These are phyloP conservation scores for Lachnellula subtilissima DNA, from an alignment of 2,329 filamentous ascomycete species.

Conservation along the genomic window DNA sequence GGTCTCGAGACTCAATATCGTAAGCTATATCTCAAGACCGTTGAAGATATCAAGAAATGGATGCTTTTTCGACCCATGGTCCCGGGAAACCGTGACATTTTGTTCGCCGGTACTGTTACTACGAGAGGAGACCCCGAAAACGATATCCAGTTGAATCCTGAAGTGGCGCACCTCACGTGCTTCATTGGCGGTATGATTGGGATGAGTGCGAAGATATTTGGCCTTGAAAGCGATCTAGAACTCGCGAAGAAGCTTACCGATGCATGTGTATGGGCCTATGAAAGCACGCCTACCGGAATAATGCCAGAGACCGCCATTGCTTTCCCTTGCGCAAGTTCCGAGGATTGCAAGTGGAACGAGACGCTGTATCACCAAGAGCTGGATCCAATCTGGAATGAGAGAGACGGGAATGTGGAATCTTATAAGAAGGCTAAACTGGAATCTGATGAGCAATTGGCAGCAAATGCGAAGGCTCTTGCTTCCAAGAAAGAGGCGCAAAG, in stretches of 20 bases:
- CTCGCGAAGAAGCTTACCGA: conserved; percentile 59
- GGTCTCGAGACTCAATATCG: conserved; percentile 69
- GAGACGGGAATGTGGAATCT: conserved; percentile 39
- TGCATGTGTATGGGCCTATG: conserved; percentile 67
- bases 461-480: conserved; percentile 29
- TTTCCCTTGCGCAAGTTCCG: conserved; percentile 41
- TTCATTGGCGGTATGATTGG: conserved; percentile 69
- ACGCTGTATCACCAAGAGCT: conserved; percentile 24
- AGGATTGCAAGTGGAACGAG: conserved; percentile 30
- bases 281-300: conserved; percentile 53
- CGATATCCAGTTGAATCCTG: conserved; percentile 37
- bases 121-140: conserved; percentile 41
- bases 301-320: conserved; percentile 57
- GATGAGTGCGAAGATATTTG: conserved; percentile 59
- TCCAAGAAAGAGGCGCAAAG: background rate
- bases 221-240: conserved; percentile 54
- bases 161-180: conserved; percentile 55
- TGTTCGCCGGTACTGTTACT: conserved; percentile 63
- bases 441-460: conserved; percentile 34
- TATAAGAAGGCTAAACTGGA: conserved; percentile 38
- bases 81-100: conserved; percentile 60
- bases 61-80: conserved; percentile 76
- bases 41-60: conserved; percentile 64
- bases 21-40: conserved; percentile 64
- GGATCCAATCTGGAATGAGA: conserved; percentile 37